Percentiles rank a stretch among this genome's conserved stretches.
Conservation (phyloP, 225 moss, liverwort and hornwort genomes). For the Sphagnum contortum region DNA sequence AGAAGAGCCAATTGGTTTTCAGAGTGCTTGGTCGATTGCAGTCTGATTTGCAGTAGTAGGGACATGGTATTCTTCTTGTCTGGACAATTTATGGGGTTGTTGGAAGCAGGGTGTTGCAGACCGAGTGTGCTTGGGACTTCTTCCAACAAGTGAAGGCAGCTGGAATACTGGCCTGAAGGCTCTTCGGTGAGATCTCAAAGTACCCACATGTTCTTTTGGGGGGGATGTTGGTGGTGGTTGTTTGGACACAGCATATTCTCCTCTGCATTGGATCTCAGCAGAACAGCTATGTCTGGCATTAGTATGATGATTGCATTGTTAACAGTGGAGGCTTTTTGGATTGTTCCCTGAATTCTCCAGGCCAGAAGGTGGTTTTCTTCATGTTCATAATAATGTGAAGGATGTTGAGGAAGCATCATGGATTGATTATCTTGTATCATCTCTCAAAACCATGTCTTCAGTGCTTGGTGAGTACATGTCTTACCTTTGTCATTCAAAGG, state of each 20-base stretch:
- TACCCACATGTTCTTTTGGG: no score
- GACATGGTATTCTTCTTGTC: no score
- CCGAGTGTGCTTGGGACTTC: slow-evolving; percentile 82
- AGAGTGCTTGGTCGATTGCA: no score
- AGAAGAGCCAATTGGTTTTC: no score
- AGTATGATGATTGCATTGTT: no score
- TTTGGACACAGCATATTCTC: background rate
- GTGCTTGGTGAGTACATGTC: slow-evolving; percentile 27
- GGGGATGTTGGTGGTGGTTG: no score
- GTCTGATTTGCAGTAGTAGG: no score
- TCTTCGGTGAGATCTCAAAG: slow-evolving; percentile 34
- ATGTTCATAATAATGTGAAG: slow-evolving; percentile 83
- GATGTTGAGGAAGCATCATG: slow-evolving; percentile 59
- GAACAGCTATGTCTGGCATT: no score
- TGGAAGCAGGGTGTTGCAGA: slow-evolving; percentile 56
- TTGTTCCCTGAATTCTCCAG: slow-evolving; percentile 11
- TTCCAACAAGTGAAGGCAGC: slow-evolving; percentile 84
- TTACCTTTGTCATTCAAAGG: background rate
- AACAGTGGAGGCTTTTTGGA: no score
- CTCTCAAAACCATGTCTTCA: slow-evolving; percentile 30
- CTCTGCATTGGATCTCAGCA: background rate
- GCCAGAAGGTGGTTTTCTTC: slow-evolving; percentile 65
- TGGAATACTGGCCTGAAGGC: slow-evolving; percentile 67
- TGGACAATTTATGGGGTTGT: no score
- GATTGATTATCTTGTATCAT: slow-evolving; percentile 42